These are phyloP conservation scores for Penicillium italicum DNA, from an alignment of 2,329 filamentous ascomycete genomes.

Conservation along the genomic window DNA sequence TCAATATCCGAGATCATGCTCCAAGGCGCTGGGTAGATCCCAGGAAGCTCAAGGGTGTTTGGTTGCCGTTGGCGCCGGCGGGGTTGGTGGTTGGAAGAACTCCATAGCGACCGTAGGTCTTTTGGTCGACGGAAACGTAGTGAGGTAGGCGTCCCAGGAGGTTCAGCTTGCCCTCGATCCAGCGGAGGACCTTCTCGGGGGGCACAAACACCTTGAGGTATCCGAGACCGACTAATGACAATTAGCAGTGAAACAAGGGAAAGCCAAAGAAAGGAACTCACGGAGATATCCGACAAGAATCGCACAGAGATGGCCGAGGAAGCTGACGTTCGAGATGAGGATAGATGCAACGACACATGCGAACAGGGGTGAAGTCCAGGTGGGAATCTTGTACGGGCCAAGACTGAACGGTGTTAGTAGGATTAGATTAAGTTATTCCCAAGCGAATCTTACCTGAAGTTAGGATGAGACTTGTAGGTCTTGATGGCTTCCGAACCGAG, in stretches of 20 bases:
- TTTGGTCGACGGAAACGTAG: slow-evolving; percentile 92
- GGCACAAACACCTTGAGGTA: slow-evolving; percentile 87
- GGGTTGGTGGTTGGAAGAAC: slow-evolving; percentile 64
- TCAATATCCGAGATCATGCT: slow-evolving; percentile 47
- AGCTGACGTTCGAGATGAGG: slow-evolving; percentile 74
- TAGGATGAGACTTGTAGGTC: slow-evolving; percentile 75
- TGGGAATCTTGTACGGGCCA: slow-evolving; percentile 71
- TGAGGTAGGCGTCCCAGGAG: slow-evolving; percentile 79
- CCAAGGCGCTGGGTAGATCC: slow-evolving; percentile 64
- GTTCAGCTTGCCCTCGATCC: slow-evolving; percentile 84
- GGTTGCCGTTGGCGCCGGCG: slow-evolving; percentile 29
- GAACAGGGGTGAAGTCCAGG: slow-evolving; percentile 84
- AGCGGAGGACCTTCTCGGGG: slow-evolving; percentile 80
- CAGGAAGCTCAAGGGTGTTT: slow-evolving; percentile 57
- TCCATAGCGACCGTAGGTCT: slow-evolving; percentile 89
- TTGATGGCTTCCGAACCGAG: slow-evolving; percentile 81
- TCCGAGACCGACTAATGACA: slow-evolving; percentile 67
- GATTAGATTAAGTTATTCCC: neutral
- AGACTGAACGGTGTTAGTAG: slow-evolving; percentile 42
- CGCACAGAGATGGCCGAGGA: slow-evolving; percentile 82
- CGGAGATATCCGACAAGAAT: slow-evolving; percentile 82
- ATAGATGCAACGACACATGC: slow-evolving; percentile 70
- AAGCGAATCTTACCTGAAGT: slow-evolving; percentile 55
- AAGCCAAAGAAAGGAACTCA: slow-evolving; percentile 44
- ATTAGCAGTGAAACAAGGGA: slow-evolving; percentile 6